A percentile compares a stretch with the other conserved stretches of the same genome.
Evolutionary conservation across 352 stramenopile genomes (phyloP).

Genomic region (Phytophthora europaea): DNA sequence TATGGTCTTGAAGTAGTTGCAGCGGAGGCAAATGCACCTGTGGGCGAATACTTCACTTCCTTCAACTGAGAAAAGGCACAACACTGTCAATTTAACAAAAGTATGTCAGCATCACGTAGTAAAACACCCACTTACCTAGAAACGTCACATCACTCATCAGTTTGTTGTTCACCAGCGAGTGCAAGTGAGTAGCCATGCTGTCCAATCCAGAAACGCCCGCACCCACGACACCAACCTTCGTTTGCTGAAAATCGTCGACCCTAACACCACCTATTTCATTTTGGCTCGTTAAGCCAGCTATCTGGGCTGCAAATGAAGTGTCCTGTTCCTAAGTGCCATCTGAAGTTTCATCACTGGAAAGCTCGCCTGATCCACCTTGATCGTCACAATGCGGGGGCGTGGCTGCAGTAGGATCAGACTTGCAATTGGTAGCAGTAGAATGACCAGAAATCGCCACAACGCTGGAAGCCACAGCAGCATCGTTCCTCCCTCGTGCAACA

Average conservation of each 20-base stretch:
- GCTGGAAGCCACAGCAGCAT: neutral
- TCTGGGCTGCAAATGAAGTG: neutral
- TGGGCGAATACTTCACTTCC: conserved; percentile 80
- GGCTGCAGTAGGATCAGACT: neutral
- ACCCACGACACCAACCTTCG: neutral
- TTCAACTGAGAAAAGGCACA: conserved; percentile 56
- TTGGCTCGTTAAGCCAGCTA: neutral
- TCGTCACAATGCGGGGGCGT: neutral
- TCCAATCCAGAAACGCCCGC: neutral
- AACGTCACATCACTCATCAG: conserved; percentile 89
- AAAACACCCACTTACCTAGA: conserved; percentile 43
- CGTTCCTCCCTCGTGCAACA: neutral
- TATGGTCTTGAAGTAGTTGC: conserved; percentile 92
- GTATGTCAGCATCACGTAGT: too few species aligned
- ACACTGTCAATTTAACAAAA: neutral
- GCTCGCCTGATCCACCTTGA: neutral
- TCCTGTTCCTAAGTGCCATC: neutral
- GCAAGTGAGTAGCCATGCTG: conserved; percentile 61
- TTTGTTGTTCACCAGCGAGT: conserved; percentile 75
- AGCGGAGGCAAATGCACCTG: conserved; percentile 92
- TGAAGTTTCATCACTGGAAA: neutral
- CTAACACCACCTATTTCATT: neutral
- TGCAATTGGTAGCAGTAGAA: neutral
- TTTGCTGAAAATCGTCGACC: neutral
- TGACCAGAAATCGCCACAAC: neutral